Base-by-base conservation (phyloP, 257 asterid species). In the Nicotiana tomentosiformis region DNA sequence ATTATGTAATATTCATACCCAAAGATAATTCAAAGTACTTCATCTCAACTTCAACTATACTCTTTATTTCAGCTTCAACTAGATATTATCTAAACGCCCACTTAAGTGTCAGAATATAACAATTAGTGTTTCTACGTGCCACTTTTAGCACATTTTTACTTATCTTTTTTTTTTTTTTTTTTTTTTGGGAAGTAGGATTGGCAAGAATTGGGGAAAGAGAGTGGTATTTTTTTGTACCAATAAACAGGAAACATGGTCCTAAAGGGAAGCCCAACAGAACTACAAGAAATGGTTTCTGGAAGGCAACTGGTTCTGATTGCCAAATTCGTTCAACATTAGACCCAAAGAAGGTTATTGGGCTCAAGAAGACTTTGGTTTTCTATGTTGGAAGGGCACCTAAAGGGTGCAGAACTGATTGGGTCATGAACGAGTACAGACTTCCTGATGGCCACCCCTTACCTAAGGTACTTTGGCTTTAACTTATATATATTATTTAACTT, bases 271-370 rank as follows among this genome's bases (percentile, higher is more conserved):
- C 98, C 0, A 91, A 88, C 80, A 87, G 98, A 20, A 94, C 92
- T 0, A 94, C 97, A 0, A 87, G 84, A 51, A 81, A 82, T 46
- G 97, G 98, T 26, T 94, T 94, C 69, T 93, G 98, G 98, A 94
- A 91, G 84, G 97, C 98, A 14, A 94, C 98, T 3, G 98, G 98
- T 5, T 93, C 97, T 0, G 98, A 94, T 85, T 87, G 97, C 0
- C 89, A 82, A 74, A 90, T 94, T 14, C 62, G 82, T 60, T 85
- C 91, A 81, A 7, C 35, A 1, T 83, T 90, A 2, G 92, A 91
- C 53, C 88, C 92, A 0, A 94, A 82, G 84, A 88, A 35, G 66
- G 39, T 86, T 18, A 18, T 94, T 49, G 97, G 98, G 10, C 82
- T 90, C 10, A 94, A 85, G 88, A 94, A 93, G 72, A 94, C 98